These are phyloP conservation scores for Stagonosporopsis rhizophila DNA, from an alignment of 2,329 filamentous ascomycete species.

Conservation along the genomic window DNA sequence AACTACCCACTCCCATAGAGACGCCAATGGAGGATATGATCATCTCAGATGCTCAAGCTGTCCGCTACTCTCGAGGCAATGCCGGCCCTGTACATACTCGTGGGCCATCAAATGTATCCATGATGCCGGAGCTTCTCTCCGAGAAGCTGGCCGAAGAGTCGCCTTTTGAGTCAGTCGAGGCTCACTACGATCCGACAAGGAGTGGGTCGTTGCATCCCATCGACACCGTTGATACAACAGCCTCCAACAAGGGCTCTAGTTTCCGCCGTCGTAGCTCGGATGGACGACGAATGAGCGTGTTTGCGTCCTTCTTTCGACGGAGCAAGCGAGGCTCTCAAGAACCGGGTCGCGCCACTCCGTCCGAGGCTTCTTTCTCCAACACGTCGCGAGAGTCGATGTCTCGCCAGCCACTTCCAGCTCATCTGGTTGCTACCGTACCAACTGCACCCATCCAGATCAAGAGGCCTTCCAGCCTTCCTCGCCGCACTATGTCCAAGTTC, in stretches of 20 bases:
- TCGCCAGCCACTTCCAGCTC: slow-evolving; percentile 60
- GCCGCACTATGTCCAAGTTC: slow-evolving; percentile 88
- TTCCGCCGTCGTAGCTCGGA: slow-evolving; percentile 46
- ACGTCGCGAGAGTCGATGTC: slow-evolving; percentile 88
- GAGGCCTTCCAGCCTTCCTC: slow-evolving; percentile 65
- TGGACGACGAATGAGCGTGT: slow-evolving; percentile 44
- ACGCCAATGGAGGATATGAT: slow-evolving; percentile 56
- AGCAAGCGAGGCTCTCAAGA: slow-evolving; percentile 59
- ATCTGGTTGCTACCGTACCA: slow-evolving; percentile 52
- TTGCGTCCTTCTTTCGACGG: slow-evolving; percentile 71
- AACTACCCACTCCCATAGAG: slow-evolving; percentile 48
- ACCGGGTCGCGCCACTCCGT: slow-evolving; percentile 63
- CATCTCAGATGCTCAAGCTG: slow-evolving; percentile 57
- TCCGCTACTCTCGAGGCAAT: slow-evolving; percentile 58
- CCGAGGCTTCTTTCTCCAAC: slow-evolving; percentile 80
- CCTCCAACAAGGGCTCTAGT: slow-evolving; percentile 35
- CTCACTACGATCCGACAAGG: slow-evolving; percentile 34
- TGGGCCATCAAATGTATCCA: slow-evolving; percentile 61
- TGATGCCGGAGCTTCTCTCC: slow-evolving; percentile 58
- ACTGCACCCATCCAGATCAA: slow-evolving; percentile 51
- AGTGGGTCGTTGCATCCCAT: slow-evolving; percentile 45
- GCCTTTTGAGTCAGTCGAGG: slow-evolving; percentile 54
- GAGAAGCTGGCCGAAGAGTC: slow-evolving; percentile 46
- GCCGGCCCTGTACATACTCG: slow-evolving; percentile 55
- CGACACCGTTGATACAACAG: slow-evolving; percentile 40